Conservation (phyloP, 2,329 filamentous ascomycete species). For the Onygenales sp. region DNA sequence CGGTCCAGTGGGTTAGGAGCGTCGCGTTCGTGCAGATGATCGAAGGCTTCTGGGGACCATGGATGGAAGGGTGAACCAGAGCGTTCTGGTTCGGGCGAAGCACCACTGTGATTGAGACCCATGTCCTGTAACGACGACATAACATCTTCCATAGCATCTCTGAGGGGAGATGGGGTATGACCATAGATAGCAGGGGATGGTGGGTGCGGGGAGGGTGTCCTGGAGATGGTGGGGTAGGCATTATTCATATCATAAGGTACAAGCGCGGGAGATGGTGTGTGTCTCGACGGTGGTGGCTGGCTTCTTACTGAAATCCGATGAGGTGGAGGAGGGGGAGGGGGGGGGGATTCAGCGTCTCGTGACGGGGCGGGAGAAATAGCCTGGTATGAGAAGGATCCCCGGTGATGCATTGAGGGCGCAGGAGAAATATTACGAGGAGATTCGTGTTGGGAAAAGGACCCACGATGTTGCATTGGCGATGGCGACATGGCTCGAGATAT, state of each 20-base stretch:
- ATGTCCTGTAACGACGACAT: slow-evolving; percentile 92
- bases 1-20: slow-evolving; percentile 34
- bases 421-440: slow-evolving; percentile 1
- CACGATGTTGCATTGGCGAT: background rate
- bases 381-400: slow-evolving; percentile 3
- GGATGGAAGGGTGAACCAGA: slow-evolving; percentile 49
- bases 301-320: slow-evolving; percentile 51
- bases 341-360: slow-evolving; percentile 47
- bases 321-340: slow-evolving; percentile 74
- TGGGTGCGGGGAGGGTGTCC: slow-evolving; percentile 40
- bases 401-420: background rate
- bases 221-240: slow-evolving; percentile 26
- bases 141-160: slow-evolving; percentile 95
- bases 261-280: slow-evolving; percentile 18
- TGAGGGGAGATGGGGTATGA: slow-evolving; percentile 79
- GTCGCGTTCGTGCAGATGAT: slow-evolving; percentile 33
- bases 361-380: background rate
- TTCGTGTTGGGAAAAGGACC: slow-evolving; percentile 10
- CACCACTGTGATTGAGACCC: slow-evolving; percentile 49
- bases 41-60: slow-evolving; percentile 88
- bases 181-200: slow-evolving; percentile 57
- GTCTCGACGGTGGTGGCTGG: slow-evolving; percentile 16
- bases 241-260: slow-evolving; percentile 31
- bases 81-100: slow-evolving; percentile 45
- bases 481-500: background rate